These are phyloP conservation scores for Cadophora malorum DNA, from an alignment of 2,329 filamentous ascomycete species.

Conservation along the genomic window DNA sequence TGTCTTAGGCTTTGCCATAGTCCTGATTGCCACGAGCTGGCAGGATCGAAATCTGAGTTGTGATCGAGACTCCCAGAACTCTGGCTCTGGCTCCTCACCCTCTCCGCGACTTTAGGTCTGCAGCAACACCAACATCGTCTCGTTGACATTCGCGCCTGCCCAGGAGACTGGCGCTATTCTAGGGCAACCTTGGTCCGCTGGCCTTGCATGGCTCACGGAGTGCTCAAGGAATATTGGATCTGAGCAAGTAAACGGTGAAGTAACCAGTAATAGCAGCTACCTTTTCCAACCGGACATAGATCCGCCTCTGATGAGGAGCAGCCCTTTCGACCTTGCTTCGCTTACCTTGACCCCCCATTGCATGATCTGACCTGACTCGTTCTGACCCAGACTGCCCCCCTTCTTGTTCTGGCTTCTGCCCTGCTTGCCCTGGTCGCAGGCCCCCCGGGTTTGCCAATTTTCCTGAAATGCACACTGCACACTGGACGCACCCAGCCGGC, in stretches of 20 bases:
- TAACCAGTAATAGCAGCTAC: too few species aligned
- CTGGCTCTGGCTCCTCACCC: background rate
- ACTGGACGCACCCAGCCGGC: background rate
- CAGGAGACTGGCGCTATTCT: conserved; percentile 2
- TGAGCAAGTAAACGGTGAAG: too few species aligned
- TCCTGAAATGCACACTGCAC: background rate
- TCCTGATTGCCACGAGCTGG: background rate
- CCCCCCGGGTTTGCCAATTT: background rate
- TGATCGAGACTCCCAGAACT: background rate
- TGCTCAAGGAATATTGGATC: background rate
- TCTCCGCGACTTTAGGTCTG: background rate
- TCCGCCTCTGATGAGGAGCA: too few species aligned
- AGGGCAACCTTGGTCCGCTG: background rate
- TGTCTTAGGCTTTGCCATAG: background rate
- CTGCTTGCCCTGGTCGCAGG: background rate
- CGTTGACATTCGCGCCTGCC: background rate
- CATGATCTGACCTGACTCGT: too few species aligned
- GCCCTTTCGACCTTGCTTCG: too few species aligned
- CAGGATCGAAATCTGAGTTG: conserved; percentile 8
- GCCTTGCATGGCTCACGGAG: background rate
- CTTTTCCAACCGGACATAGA: too few species aligned
- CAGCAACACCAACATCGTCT: background rate
- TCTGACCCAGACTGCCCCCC: background rate
- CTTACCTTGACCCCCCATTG: too few species aligned
- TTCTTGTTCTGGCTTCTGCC: background rate